These are phyloP conservation scores for Triticum timopheevii DNA, from an alignment of 176 grass and related monocot species.

Conservation along the genomic window DNA sequence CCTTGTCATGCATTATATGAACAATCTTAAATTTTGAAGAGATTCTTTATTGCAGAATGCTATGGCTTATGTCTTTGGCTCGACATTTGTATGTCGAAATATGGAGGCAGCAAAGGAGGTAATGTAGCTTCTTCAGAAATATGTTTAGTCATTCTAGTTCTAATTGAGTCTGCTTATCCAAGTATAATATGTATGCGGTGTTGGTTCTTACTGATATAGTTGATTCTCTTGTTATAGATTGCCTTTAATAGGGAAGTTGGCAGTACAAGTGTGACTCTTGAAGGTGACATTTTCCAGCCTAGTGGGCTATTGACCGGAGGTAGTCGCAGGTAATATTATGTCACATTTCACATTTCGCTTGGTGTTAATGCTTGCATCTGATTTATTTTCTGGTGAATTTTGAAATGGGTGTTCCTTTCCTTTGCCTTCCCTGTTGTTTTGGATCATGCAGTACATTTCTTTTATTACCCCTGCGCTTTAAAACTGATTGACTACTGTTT, in stretches of 20 bases:
- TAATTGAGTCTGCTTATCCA: conserved; percentile 18
- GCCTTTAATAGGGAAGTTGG: conserved; percentile 68
- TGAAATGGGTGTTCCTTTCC: conserved; percentile 20
- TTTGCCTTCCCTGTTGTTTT: conserved; percentile 15
- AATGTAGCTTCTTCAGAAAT: conserved; percentile 15
- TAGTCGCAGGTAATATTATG: conserved; percentile 65
- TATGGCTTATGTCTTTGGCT: conserved; percentile 79
- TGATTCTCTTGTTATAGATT: conserved; percentile 51
- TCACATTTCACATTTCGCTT: conserved; percentile 19
- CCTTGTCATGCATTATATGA: background rate
- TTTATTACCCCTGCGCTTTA: background rate
- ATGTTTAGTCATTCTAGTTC: conserved; percentile 1
- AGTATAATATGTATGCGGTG: background rate
- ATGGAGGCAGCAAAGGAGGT: conserved; percentile 90
- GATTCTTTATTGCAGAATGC: conserved; percentile 78
- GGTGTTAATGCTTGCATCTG: background rate
- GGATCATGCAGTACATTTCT: background rate
- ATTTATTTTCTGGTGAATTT: conserved; percentile 17
- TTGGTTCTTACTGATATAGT: conserved; percentile 14
- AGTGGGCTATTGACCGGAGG: conserved; percentile 98
- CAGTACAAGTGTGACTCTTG: conserved; percentile 82
- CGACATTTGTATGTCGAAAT: conserved; percentile 88
- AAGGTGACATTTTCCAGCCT: conserved; percentile 91
- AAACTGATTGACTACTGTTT: background rate
- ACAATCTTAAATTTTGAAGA: conserved; percentile 26